Evolutionary conservation across 2,329 filamentous ascomycete species (phyloP), one percentile per base, ranked within the genome.

Genomic region (Cladosporium sphaerospermum): DNA sequence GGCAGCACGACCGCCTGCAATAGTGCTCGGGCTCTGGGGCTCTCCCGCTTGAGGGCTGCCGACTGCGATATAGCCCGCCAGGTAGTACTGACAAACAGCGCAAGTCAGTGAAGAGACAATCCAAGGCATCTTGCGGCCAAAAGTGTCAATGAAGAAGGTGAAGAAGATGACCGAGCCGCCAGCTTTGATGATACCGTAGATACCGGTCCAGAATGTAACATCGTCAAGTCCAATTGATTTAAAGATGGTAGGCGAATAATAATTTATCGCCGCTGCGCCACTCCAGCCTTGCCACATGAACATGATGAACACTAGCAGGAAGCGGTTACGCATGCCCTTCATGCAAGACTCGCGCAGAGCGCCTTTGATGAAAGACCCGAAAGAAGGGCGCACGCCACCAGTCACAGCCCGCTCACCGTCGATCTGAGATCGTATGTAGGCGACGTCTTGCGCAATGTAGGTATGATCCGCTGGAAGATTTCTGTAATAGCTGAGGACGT

Each of bases 241-340:
- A 51, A 71, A 70, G 49, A 71, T 69, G 2, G 64, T 68, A 0
- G 68, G 69, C 0, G 57, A 62, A 48, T 70, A 62, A 54, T 71
- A 71, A 42, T 71, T 70, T 46, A 71, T 70, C 0, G 68, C 68
- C 2, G 67, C 66, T 0, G 64, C 65, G 0, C 68, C 67, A 2
- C 59, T 63, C 59, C 59, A 61, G 23, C 43, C 66, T 50, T 69
- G 67, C 65, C 65, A 69, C 51, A 53, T 53, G 57, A 73, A 71
- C 62, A 71, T 68, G 37, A 71, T 56, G 55, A 72, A 71, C 18
- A 72, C 69, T 1, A 72, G 61, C 3, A 66, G 52, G 54, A 71
- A 68, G 19, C 71, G 68, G 41, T 73, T 73, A 9, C 71, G 63
- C 66, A 73, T 72, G 32, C 71, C 71, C 48, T 69, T 61, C 43